A percentile compares a stretch with the other conserved stretches of the same genome.
These are phyloP conservation scores for Draba incana DNA, from an alignment of 345 rosid genomes.

Conservation along the genomic window DNA sequence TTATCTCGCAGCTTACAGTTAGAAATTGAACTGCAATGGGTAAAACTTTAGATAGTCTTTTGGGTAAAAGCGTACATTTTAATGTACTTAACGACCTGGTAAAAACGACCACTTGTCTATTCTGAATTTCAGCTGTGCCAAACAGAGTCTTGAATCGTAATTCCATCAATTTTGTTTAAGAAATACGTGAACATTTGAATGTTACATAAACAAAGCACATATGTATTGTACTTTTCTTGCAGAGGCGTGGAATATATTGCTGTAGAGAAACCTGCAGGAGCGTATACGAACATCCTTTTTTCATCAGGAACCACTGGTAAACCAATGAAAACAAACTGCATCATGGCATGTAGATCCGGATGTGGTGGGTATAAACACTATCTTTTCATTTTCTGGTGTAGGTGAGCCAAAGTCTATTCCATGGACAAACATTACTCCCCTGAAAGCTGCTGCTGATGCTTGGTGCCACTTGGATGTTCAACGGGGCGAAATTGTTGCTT, in stretches of 20 bases:
- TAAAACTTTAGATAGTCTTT: constrained; percentile 5
- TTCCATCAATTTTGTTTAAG: neutral
- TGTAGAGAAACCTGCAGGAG: constrained; percentile 77
- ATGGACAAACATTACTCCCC: constrained; percentile 75
- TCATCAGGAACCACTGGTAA: constrained; percentile 99
- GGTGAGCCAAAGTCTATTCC: constrained; percentile 99
- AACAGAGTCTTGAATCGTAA: neutral
- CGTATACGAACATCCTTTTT: constrained; percentile 84
- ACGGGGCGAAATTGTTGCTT: constrained; percentile 74
- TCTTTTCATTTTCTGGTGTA: constrained; percentile 46
- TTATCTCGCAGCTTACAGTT: no score
- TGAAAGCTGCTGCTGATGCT: constrained; percentile 96
- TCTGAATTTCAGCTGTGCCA: neutral
- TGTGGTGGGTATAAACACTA: constrained; percentile 12
- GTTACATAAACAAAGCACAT: neutral
- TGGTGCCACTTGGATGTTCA: constrained; percentile 98
- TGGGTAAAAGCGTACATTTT: neutral
- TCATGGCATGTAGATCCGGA: constrained; percentile 22
- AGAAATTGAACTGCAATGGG: neutral
- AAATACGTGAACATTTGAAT: neutral
- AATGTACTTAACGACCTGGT: neutral
- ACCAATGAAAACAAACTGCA: constrained; percentile 13
- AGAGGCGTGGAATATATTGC: constrained; percentile 74
- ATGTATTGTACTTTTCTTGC: constrained; percentile 34
- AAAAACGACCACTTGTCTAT: neutral